Base-by-base conservation (phyloP, 2,329 filamentous ascomycete genomes). In the Amylocarpus encephaloides region DNA sequence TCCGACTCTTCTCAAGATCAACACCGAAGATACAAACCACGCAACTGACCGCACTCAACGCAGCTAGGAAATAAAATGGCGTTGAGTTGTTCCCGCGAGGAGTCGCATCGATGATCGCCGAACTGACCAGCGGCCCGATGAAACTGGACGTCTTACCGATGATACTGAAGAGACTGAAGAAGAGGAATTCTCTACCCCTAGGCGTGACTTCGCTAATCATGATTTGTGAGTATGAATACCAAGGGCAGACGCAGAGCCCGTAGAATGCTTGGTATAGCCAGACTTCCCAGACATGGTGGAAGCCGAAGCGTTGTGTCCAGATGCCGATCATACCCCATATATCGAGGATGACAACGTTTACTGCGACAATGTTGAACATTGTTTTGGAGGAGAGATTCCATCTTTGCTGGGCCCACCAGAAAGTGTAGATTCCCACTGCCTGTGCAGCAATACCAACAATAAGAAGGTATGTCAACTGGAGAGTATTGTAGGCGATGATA, bases 201-300 rank as follows among this genome's bases (percentile, higher is more conserved):
- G 83, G 83, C 0, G 82, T 85, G 2, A 86, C 80, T 58, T 85
- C 83, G 2, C 76, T 80, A 57, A 86, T 86, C 76, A 86, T 82
- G 59, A 82, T 85, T 62, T 86, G 82, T 0, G 76, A 79, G 65
- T 86, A 86, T 43, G 78, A 80, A 65, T 85, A 86, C 82, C 82
- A 86, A 0, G 82, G 82, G 55, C 82, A 84, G 6, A 85, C 78
- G 42, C 85, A 75, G 1, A 86, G 69, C 0, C 83, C 82, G 58
- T 85, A 86, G 56, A 81, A 83, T 7, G 66, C 67, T 55, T 73
- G 71, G 53, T 72, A 73, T 0, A 71, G 45, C 71, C 71, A 74
- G 19, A 73, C 59, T 52, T 74, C 71, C 71, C 71, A 74, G 16
- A 66, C 63, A 38, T 73, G 67, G 50, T 73, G 69, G 62, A 73